These are phyloP conservation scores for Usnea hakonensis DNA, from an alignment of 495 filamentous ascomycete species.

Conservation along the genomic window DNA sequence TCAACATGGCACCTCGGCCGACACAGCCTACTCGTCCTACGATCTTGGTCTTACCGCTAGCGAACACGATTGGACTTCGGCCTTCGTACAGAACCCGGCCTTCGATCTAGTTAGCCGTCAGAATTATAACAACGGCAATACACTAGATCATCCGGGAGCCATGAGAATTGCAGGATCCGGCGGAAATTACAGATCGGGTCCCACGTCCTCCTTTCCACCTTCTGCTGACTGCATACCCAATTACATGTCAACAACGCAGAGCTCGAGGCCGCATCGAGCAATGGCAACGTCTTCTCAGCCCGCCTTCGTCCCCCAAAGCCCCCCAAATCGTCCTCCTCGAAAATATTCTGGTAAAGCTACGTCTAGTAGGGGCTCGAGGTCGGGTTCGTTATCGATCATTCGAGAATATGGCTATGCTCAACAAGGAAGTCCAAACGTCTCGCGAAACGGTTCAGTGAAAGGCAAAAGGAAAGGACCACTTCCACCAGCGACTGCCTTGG, in stretches of 20 bases:
- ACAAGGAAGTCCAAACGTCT: not conserved
- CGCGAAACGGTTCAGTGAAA: not conserved
- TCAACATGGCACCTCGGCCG: not conserved
- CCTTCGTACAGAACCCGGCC: not conserved
- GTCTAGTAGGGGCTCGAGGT: slow-evolving; percentile 4
- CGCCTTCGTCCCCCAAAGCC: not conserved
- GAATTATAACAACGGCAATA: not conserved
- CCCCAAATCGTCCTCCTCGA: not conserved
- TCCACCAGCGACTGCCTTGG: not conserved
- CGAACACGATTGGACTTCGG: not conserved
- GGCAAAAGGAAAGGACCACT: slow-evolving; percentile 9
- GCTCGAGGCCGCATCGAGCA: not conserved
- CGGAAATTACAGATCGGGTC: not conserved
- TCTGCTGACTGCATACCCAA: not conserved
- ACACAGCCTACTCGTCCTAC: not conserved
- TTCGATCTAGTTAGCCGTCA: not conserved
- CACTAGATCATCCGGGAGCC: slow-evolving; percentile 7
- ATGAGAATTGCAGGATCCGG: not conserved
- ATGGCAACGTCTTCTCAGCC: not conserved
- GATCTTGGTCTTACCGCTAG: not conserved
- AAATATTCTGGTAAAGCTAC: not conserved
- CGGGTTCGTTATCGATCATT: not conserved
- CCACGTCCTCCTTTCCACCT: slow-evolving; percentile 7
- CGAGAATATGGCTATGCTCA: not conserved
- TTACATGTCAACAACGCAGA: not conserved